These are phyloP conservation scores for Protoeuglena noctilucae DNA, from an alignment of 139 green algal species.

Conservation along the genomic window DNA sequence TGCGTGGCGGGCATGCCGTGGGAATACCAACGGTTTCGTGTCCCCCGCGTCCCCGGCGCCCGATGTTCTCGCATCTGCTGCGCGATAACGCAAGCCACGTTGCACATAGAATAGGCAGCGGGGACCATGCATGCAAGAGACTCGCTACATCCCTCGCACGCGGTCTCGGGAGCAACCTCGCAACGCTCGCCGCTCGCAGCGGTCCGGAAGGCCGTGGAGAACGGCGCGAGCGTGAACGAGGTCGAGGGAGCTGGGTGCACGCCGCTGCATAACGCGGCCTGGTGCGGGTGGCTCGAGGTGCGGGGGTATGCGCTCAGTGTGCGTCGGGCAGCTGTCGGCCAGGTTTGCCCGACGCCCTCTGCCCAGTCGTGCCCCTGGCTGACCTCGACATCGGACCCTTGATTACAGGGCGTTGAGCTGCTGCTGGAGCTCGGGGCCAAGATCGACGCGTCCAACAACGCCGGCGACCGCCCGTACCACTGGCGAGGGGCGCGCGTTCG, in stretches of 20 bases:
- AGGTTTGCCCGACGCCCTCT: neutral
- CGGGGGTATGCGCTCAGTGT: neutral
- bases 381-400: slow-evolving; percentile 62
- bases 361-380: neutral
- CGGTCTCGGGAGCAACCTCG: too few species aligned
- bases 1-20: too few species aligned
- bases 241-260: slow-evolving; percentile 84
- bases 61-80: too few species aligned
- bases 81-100: too few species aligned
- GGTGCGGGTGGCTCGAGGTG: too few species aligned
- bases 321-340: neutral
- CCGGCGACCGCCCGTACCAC: slow-evolving; percentile 70
- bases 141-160: too few species aligned
- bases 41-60: too few species aligned
- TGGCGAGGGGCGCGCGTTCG: too few species aligned
- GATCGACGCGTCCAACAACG: slow-evolving; percentile 83
- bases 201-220: slow-evolving; percentile 34
- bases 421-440: slow-evolving; percentile 73
- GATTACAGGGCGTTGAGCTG: slow-evolving; percentile 61
- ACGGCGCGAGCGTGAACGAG: slow-evolving; percentile 65
- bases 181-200: too few species aligned
- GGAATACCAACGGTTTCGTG: too few species aligned
- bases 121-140: neutral
- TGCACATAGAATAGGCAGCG: neutral
- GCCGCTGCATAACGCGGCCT: slow-evolving; percentile 50